Evolutionary conservation across 768 basidiomycete genomes (phyloP).

Genomic region (Clavulina sp.): DNA sequence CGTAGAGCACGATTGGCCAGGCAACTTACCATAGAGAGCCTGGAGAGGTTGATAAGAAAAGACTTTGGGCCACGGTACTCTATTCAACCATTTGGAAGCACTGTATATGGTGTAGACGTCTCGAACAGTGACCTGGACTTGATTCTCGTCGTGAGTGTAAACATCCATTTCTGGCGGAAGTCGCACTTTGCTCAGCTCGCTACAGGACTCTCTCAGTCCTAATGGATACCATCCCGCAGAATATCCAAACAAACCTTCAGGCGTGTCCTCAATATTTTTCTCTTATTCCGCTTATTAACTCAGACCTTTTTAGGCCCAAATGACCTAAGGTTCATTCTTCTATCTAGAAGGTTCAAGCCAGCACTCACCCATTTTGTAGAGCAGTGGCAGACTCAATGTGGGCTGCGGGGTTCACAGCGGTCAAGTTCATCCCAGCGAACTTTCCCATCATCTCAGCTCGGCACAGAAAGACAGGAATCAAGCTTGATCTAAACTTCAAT

Average conservation of each 20-base stretch:
- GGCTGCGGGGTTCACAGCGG: slow-evolving; percentile 19
- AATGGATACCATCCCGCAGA: too few relatives aligned
- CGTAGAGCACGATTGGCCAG: neutral
- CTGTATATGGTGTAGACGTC: slow-evolving; percentile 28
- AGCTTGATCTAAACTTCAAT: slow-evolving; percentile 46
- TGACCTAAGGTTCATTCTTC: too few relatives aligned
- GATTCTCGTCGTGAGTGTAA: slow-evolving; percentile 28
- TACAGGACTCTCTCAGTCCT: too few relatives aligned
- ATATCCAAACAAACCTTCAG: too few relatives aligned
- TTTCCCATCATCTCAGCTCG: slow-evolving; percentile 36
- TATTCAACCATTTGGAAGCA: slow-evolving; percentile 33
- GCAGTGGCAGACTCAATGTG: slow-evolving; percentile 18
- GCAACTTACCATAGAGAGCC: neutral
- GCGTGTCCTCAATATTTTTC: too few relatives aligned
- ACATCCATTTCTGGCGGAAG: too few relatives aligned
- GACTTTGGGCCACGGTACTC: neutral
- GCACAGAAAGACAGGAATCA: slow-evolving; percentile 26
- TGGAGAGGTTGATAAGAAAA: neutral
- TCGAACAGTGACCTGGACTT: slow-evolving; percentile 33
- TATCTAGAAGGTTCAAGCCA: neutral
- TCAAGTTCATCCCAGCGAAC: slow-evolving; percentile 14
- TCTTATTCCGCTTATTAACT: too few relatives aligned
- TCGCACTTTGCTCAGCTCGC: too few relatives aligned
- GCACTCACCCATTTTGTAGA: slow-evolving; percentile 16
- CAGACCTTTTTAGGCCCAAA: too few relatives aligned